Conservation (phyloP, 495 filamentous ascomycete genomes). For the Wilcoxina mikolae region DNA sequence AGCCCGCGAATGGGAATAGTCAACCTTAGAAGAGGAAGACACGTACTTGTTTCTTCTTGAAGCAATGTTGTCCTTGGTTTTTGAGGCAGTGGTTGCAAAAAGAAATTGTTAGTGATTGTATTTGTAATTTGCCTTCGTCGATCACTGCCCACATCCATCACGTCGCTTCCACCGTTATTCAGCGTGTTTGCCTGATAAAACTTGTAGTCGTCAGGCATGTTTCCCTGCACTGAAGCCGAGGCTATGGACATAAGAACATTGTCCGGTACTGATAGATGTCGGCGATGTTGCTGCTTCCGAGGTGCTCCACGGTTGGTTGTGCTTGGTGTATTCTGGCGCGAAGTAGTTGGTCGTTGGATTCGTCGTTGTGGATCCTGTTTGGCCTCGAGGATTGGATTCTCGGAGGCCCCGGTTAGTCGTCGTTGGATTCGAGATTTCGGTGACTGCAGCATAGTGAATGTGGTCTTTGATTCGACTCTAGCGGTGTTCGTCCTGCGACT, state of each 20-base stretch:
- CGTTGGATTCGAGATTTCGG: slow-evolving; percentile 21
- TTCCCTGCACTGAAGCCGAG: slow-evolving; percentile 19
- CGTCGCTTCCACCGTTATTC: slow-evolving; percentile 7
- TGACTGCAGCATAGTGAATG: slow-evolving; percentile 23
- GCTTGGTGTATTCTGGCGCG: slow-evolving; percentile 14
- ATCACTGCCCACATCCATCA: background rate
- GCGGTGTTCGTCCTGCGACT: background rate
- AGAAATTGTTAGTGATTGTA: background rate
- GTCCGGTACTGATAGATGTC: slow-evolving; percentile 23
- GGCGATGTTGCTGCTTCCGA: slow-evolving; percentile 18
- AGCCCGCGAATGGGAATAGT: no score
- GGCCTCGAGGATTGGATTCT: slow-evolving; percentile 24
- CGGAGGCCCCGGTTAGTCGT: slow-evolving; percentile 20
- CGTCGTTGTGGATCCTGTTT: slow-evolving; percentile 24
- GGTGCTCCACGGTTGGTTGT: slow-evolving; percentile 13
- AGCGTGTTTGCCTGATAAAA: slow-evolving; percentile 11
- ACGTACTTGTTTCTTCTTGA: background rate
- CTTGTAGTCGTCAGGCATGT: slow-evolving; percentile 15
- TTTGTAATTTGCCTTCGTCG: background rate
- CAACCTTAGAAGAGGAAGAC: no score
- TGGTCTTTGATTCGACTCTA: background rate
- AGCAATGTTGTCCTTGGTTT: background rate
- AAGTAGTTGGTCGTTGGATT: slow-evolving; percentile 12
- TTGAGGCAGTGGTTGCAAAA: background rate
- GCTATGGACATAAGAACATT: slow-evolving; percentile 20